These are phyloP conservation scores for Colletotrichum viniferum DNA, from an alignment of 2,329 filamentous ascomycete species.

Conservation along the genomic window DNA sequence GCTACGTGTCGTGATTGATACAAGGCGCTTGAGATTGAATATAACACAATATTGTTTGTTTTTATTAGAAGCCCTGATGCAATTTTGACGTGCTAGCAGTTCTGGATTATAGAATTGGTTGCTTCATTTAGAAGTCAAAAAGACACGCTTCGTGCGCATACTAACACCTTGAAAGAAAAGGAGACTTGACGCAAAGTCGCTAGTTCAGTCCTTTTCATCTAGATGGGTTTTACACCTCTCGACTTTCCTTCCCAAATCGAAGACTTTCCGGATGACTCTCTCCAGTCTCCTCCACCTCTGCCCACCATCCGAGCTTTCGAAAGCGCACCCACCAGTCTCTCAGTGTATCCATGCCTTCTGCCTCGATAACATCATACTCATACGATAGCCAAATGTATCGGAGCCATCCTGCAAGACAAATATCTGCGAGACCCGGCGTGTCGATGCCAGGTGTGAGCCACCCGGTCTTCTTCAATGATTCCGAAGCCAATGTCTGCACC, in stretches of 20 bases:
- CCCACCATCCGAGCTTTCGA: conserved; percentile 23
- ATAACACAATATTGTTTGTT: background rate
- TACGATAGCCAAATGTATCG: conserved; percentile 24
- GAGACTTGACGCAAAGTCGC: fast-evolving
- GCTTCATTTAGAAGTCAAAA: background rate
- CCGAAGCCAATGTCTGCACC: conserved; percentile 17
- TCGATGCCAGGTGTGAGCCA: conserved; percentile 25
- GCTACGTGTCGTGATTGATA: background rate
- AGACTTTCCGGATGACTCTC: background rate
- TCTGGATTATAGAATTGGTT: fast-evolving
- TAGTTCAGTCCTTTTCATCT: fast-evolving
- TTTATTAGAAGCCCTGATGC: background rate
- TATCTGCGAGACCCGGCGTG: conserved; percentile 24
- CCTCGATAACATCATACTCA: conserved; percentile 17
- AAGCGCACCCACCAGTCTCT: conserved; percentile 24
- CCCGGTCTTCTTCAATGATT: conserved; percentile 14
- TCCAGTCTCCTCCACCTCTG: conserved; percentile 22
- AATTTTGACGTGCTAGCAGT: background rate
- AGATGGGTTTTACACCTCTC: background rate
- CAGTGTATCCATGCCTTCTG: conserved; percentile 13
- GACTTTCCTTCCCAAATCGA: background rate
- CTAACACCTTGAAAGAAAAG: too few relatives aligned
- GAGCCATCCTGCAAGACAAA: conserved; percentile 16
- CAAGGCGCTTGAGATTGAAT: background rate
- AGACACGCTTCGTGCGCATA: background rate